Percentiles rank a stretch among this genome's conserved stretches.
phyloP scores from a whole-genome alignment of 73 alveolate genomes.

The Breviolum minutum region DNA sequence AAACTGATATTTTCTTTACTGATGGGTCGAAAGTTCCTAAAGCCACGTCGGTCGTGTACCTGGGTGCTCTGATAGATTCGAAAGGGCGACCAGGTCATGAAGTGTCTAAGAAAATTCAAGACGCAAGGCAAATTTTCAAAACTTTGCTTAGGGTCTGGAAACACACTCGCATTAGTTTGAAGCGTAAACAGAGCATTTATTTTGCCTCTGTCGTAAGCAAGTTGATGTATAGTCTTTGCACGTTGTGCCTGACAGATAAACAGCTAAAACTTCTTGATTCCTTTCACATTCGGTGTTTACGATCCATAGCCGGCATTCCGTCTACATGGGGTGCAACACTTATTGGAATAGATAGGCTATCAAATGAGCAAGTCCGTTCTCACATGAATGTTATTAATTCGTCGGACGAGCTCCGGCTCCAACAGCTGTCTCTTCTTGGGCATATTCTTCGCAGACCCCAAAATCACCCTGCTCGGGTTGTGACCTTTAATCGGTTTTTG shows the following conservation, averaged over 20 bases:
- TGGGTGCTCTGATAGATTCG: conserved; percentile 28
- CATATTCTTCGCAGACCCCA: conserved; percentile 14
- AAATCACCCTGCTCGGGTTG: background rate
- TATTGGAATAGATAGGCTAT: background rate
- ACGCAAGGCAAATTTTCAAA: conserved; percentile 3
- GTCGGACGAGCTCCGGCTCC: conserved; percentile 18
- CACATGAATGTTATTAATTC: background rate
- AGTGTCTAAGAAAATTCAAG: background rate
- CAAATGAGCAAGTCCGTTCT: conserved; percentile 13
- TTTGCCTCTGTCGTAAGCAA: conserved; percentile 46
- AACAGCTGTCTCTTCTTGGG: background rate
- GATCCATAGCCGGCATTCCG: conserved; percentile 9
- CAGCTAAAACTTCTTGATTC: background rate
- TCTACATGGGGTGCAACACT: conserved; percentile 22
- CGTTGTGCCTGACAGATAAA: background rate
- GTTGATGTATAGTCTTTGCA: conserved; percentile 30
- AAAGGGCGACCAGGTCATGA: conserved; percentile 23
- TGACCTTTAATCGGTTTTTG: background rate
- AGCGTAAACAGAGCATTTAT: background rate
- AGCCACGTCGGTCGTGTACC: background rate
- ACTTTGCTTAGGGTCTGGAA: conserved; percentile 7
- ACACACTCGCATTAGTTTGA: conserved; percentile 11
- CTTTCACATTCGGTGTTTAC: conserved; percentile 4
- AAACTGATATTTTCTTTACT: background rate
- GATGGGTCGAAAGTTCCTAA: background rate